A percentile compares a stretch with the other conserved stretches of the same genome.
Evolutionary conservation across 371 early-diverging fungal species (phyloP).

Genomic region (Mucor saturninus): DNA sequence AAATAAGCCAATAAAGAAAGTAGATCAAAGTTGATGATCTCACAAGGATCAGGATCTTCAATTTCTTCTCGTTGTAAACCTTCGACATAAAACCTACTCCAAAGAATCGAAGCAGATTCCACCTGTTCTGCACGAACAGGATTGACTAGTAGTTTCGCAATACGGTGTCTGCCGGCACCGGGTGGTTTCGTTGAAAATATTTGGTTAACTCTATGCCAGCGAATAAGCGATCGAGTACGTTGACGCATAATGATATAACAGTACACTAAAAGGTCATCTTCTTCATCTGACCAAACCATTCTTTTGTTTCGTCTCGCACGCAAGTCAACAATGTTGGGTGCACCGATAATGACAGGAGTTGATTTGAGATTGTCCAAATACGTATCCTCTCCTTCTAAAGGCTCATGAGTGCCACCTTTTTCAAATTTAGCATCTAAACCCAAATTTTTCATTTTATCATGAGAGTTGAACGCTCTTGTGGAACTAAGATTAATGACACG

Average conservation of each 20-base stretch:
- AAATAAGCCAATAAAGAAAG: constrained; percentile 45
- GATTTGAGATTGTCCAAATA: constrained; percentile 22
- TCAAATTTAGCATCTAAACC: neutral
- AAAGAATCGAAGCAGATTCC: constrained; percentile 29
- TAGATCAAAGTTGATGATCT: constrained; percentile 37
- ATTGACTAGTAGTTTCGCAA: constrained; percentile 32
- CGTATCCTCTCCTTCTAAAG: neutral
- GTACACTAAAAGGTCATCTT: constrained; percentile 57
- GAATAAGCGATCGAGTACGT: constrained; percentile 23
- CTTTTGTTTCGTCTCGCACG: constrained; percentile 19
- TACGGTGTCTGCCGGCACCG: constrained; percentile 44
- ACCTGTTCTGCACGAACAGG: constrained; percentile 29
- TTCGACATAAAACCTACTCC: constrained; percentile 42
- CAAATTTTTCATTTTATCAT: neutral
- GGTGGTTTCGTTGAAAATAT: constrained; percentile 29
- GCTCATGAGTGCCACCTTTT: neutral
- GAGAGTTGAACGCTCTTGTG: constrained; percentile 4
- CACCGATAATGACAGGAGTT: constrained; percentile 19
- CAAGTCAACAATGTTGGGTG: neutral
- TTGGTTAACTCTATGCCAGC: constrained; percentile 39
- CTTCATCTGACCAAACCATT: constrained; percentile 44
- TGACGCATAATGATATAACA: constrained; percentile 37
- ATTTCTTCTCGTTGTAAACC: constrained; percentile 42
- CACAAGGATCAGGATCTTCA: constrained; percentile 27
- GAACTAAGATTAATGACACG: constrained; percentile 12